A percentile compares a stretch with the other conserved stretches of the same genome.
phyloP scores from a whole-genome alignment of 352 stramenopile genomes.

The Globisporangium nodosum region DNA sequence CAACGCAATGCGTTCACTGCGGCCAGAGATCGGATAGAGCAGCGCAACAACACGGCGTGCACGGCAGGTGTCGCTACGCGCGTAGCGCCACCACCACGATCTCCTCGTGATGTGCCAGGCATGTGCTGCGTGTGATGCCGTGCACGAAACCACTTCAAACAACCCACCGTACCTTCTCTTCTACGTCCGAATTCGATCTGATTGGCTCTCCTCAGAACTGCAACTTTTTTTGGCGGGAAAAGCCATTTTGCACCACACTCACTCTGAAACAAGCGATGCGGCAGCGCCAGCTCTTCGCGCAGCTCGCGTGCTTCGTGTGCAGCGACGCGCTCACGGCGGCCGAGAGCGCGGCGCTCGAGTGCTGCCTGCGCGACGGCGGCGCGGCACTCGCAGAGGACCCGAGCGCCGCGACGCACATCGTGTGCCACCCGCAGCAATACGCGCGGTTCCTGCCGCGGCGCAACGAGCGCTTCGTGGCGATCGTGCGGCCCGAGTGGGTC shows the following conservation, averaged over 20 bases:
- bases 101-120: too few relatives aligned
- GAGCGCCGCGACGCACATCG: conserved; percentile 54
- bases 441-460: conserved; percentile 35
- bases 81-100: too few relatives aligned
- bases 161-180: conserved; percentile 5
- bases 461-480: conserved; percentile 62
- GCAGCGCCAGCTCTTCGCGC: conserved; percentile 35
- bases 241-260: not conserved
- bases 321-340: conserved; percentile 31
- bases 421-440: conserved; percentile 59
- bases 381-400: conserved; percentile 34
- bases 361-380: conserved; percentile 58
- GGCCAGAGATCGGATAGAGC: too few relatives aligned
- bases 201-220: not conserved
- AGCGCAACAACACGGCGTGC: too few relatives aligned
- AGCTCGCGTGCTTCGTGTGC: conserved; percentile 50
- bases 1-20: too few relatives aligned
- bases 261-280: conserved; percentile 22
- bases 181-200: not conserved
- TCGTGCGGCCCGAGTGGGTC: conserved; percentile 78
- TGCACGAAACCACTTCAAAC: not conserved
- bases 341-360: conserved; percentile 42
- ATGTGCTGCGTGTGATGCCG: not conserved
- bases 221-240: not conserved
- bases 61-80: too few relatives aligned